phyloP scores from a whole-genome alignment of 2,329 filamentous ascomycete genomes.

The Fusarium brevicatenulatum region DNA sequence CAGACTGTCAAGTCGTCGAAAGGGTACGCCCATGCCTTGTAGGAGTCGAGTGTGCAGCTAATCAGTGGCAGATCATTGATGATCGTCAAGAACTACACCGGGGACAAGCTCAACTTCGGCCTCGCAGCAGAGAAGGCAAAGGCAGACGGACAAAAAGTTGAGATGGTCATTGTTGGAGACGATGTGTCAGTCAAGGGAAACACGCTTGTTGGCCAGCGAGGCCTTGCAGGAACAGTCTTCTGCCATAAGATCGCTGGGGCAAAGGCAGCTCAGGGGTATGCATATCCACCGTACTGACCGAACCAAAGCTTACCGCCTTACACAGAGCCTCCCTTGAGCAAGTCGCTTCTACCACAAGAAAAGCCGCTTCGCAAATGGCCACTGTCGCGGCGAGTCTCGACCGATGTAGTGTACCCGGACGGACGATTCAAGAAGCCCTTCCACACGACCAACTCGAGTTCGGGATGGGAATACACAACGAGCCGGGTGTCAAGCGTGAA shows the following conservation, averaged over 20 bases:
- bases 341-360: constrained; percentile 29
- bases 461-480: constrained; percentile 44
- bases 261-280: constrained; percentile 38
- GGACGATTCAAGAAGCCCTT: constrained; percentile 33
- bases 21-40: background rate
- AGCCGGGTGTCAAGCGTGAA: constrained; percentile 41
- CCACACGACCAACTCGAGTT: constrained; percentile 37
- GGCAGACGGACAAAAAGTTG: constrained; percentile 36
- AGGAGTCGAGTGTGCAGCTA: background rate
- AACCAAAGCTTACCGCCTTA: constrained; percentile 5
- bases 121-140: constrained; percentile 46
- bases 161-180: constrained; percentile 41
- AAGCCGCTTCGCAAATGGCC: constrained; percentile 39
- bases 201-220: constrained; percentile 38
- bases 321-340: constrained; percentile 30
- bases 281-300: background rate
- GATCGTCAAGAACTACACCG: constrained; percentile 45
- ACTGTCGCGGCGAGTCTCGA: constrained; percentile 42
- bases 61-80: constrained; percentile 28
- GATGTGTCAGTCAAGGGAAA: constrained; percentile 42
- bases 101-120: constrained; percentile 45
- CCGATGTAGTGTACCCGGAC: constrained; percentile 38
- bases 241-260: constrained; percentile 42
- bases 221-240: constrained; percentile 40
- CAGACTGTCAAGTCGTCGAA: constrained; percentile 35